Evolutionary conservation across 805 yeast species (phyloP).

Genomic region (Dipodascopsis uninucleata): DNA sequence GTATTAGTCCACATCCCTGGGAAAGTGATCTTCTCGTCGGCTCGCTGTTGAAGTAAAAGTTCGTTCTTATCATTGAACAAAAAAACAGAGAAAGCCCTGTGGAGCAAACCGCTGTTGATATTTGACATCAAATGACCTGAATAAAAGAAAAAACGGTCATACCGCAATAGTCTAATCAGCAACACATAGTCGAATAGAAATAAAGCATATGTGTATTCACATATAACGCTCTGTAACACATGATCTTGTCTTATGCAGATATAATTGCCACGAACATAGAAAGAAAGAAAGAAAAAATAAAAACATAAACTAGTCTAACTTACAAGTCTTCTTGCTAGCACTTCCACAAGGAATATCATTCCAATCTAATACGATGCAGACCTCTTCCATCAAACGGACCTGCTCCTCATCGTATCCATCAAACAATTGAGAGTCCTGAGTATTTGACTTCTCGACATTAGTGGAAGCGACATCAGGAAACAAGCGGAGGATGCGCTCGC

Average conservation of each 20-base stretch:
- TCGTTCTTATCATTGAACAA: constrained; percentile 73
- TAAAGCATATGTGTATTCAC: too few relatives aligned
- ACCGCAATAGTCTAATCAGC: too few relatives aligned
- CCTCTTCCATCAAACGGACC: constrained; percentile 90
- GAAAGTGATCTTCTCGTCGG: constrained; percentile 93
- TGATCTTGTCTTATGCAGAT: background rate
- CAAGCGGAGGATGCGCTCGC: constrained; percentile 48
- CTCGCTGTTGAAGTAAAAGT: constrained; percentile 88
- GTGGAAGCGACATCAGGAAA: constrained; percentile 67
- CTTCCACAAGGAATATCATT: constrained; percentile 86
- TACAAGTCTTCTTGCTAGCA: constrained; percentile 83
- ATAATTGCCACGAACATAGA: background rate
- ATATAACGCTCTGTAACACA: too few relatives aligned
- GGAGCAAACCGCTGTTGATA: constrained; percentile 80
- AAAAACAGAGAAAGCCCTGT: constrained; percentile 95
- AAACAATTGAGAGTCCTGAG: constrained; percentile 46
- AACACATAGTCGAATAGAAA: too few relatives aligned
- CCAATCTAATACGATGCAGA: constrained; percentile 89
- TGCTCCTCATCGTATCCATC: constrained; percentile 92
- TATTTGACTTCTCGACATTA: constrained; percentile 8
- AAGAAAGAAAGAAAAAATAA: too few relatives aligned
- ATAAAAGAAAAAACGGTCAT: too few relatives aligned
- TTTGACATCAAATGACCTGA: constrained; percentile 64
- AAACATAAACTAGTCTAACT: too few relatives aligned
- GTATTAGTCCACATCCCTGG: constrained; percentile 93